Evolutionary conservation across 1,284 basidiomycete species (phyloP).

Genomic region (Phlebopus sp.): DNA sequence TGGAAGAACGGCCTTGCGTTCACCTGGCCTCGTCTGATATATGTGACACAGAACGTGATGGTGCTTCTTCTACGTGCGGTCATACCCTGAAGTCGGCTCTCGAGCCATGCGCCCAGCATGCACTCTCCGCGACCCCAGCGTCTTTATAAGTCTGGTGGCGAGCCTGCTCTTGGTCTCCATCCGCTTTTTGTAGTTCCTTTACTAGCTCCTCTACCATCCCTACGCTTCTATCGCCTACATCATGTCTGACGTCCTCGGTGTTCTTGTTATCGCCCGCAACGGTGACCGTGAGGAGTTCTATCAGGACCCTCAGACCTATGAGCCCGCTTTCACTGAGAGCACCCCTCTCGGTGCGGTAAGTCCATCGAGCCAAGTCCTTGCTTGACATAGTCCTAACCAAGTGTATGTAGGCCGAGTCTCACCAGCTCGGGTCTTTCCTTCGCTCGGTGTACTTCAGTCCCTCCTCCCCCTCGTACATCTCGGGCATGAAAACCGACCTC

Average conservation of each 20-base stretch:
- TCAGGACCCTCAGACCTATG: constrained; percentile 72
- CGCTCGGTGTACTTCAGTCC: constrained; percentile 68
- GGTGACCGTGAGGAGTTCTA: constrained; percentile 74
- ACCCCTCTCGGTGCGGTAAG: constrained; percentile 81
- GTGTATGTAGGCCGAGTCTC: constrained; percentile 58
- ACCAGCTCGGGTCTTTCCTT: constrained; percentile 66
- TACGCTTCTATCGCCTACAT: neutral
- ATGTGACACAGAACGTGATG: constrained; percentile 23
- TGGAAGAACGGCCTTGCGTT: constrained; percentile 33
- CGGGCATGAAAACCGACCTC: constrained; percentile 62
- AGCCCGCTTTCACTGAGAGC: constrained; percentile 68
- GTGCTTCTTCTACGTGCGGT: constrained; percentile 17
- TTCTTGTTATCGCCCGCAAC: constrained; percentile 80
- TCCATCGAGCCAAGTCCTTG: constrained; percentile 3
- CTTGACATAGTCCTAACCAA: constrained; percentile 2
- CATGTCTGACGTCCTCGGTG: constrained; percentile 74
- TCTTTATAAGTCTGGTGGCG: constrained; percentile 24
- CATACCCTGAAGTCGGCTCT: constrained; percentile 29
- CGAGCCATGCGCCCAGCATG: constrained; percentile 29
- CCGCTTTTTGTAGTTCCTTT: constrained; percentile 15
- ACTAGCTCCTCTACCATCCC: constrained; percentile 13
- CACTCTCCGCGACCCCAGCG: constrained; percentile 20
- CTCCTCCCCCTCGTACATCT: constrained; percentile 63
- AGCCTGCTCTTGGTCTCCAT: constrained; percentile 10
- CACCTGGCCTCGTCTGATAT: constrained; percentile 26